Conservation (phyloP, 2,329 filamentous ascomycete genomes). For the Cercospora beticola region DNA sequence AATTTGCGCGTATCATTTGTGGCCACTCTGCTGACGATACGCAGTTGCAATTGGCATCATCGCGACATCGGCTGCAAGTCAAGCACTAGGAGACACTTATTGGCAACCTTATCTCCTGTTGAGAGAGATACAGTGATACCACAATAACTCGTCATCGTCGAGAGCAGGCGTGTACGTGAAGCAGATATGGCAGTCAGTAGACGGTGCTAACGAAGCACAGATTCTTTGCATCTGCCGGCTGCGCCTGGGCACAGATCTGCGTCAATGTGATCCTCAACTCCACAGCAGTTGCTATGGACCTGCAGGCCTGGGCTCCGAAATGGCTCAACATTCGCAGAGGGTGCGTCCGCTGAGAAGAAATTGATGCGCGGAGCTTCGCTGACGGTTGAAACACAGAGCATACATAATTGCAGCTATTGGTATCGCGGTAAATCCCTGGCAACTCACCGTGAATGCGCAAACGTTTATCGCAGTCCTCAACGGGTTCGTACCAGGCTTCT, state of each 20-base stretch:
- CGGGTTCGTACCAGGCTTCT: too few relatives aligned
- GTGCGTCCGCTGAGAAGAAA: too few relatives aligned
- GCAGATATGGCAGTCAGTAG: neutral
- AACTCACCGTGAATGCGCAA: constrained; percentile 28
- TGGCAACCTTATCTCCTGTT: constrained; percentile 22
- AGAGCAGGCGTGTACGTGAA: constrained; percentile 28
- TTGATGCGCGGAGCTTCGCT: neutral
- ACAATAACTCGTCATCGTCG: constrained; percentile 27
- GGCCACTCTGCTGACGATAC: neutral
- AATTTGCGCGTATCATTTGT: neutral
- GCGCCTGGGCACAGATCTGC: constrained; percentile 32
- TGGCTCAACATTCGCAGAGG: constrained; percentile 29
- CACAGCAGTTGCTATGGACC: constrained; percentile 32
- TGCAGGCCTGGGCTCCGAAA: constrained; percentile 30
- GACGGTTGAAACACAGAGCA: constrained; percentile 1
- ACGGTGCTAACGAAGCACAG: neutral
- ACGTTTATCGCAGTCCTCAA: constrained; percentile 35
- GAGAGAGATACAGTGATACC: constrained; percentile 16
- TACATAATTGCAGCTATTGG: constrained; percentile 32
- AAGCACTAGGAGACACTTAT: constrained; percentile 13
- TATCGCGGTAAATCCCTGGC: constrained; percentile 31
- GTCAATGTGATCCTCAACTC: constrained; percentile 34
- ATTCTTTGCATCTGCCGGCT: constrained; percentile 35
- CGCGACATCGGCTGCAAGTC: constrained; percentile 17
- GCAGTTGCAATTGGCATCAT: constrained; percentile 18